phyloP scores from a whole-genome alignment of 306 rosid genomes.

The Corylus heterophylla region DNA sequence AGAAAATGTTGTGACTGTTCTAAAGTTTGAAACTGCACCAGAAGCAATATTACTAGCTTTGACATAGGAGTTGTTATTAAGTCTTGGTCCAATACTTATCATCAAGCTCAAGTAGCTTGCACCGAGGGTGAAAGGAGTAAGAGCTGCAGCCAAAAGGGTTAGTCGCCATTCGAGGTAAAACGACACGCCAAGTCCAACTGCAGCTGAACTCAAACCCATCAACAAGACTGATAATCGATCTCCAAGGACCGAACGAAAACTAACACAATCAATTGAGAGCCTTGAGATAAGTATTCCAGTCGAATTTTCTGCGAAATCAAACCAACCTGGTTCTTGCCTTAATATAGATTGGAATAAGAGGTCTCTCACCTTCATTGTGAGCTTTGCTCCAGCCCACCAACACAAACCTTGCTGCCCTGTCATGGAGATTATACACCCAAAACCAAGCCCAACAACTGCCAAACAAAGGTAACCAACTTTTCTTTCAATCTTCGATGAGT shows the following conservation, averaged over 20 bases:
- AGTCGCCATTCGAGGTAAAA: slow-evolving; percentile 54
- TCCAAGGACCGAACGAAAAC: slow-evolving; percentile 71
- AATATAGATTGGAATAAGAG: slow-evolving; percentile 72
- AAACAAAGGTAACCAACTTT: slow-evolving; percentile 60
- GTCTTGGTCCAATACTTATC: slow-evolving; percentile 65
- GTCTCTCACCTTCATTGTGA: slow-evolving; percentile 76
- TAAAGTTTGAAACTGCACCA: slow-evolving; percentile 83
- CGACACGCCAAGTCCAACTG: slow-evolving; percentile 66
- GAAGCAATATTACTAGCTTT: slow-evolving; percentile 90
- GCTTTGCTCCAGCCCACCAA: slow-evolving; percentile 91
- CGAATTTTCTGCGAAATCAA: slow-evolving; percentile 83
- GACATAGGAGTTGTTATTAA: slow-evolving; percentile 66
- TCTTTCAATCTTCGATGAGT: slow-evolving; percentile 40
- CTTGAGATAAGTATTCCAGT: slow-evolving; percentile 70
- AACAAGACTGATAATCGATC: slow-evolving; percentile 80
- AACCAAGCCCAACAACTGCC: slow-evolving; percentile 68
- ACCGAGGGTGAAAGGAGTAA: slow-evolving; percentile 88
- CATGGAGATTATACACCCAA: slow-evolving; percentile 74
- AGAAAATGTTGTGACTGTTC: slow-evolving; percentile 82
- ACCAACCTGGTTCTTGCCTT: slow-evolving; percentile 96
- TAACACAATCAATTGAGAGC: slow-evolving; percentile 64
- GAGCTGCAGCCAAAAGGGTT: slow-evolving; percentile 70
- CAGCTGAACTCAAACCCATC: slow-evolving; percentile 86
- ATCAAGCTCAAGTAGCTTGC: slow-evolving; percentile 83
- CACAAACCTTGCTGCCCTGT: slow-evolving; percentile 96